A percentile compares a stretch with the other conserved stretches of the same genome.
Evolutionary conservation across 192 early-diverging fungal genomes (phyloP).

Genomic region (Gamsiella multidivaricata): DNA sequence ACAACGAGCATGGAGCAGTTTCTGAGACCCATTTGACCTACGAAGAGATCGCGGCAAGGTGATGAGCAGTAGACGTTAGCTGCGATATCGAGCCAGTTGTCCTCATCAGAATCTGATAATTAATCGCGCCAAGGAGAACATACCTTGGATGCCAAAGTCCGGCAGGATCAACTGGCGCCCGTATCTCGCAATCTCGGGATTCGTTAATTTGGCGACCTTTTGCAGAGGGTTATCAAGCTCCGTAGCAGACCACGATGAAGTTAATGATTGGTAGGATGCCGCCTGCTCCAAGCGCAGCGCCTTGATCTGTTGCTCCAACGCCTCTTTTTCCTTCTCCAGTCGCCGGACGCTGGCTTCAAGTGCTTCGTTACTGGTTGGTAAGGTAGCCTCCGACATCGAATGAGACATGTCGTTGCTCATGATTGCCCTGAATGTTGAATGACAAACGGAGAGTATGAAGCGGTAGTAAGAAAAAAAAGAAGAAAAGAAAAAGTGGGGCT

Average conservation of each 20-base stretch:
- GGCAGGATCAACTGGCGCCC: slow-evolving; percentile 89
- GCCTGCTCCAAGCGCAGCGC: slow-evolving; percentile 28
- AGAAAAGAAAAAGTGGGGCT: too few species aligned
- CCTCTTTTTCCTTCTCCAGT: slow-evolving; percentile 33
- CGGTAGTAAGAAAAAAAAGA: neutral
- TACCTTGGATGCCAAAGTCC: slow-evolving; percentile 78
- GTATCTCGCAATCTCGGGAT: slow-evolving; percentile 83
- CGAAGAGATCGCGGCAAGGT: neutral
- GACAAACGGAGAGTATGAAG: neutral
- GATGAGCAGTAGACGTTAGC: neutral
- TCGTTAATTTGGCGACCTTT: slow-evolving; percentile 59
- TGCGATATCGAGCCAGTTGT: too few species aligned
- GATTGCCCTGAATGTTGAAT: neutral
- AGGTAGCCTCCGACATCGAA: neutral
- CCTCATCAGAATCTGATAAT: too few species aligned
- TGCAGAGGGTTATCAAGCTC: slow-evolving; percentile 11
- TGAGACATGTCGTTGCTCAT: neutral
- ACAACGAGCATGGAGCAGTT: slow-evolving; percentile 86
- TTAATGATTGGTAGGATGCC: neutral
- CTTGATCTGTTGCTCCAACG: slow-evolving; percentile 14
- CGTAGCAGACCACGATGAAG: too few species aligned
- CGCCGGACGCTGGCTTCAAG: slow-evolving; percentile 8
- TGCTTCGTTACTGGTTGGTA: neutral
- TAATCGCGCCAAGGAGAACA: neutral
- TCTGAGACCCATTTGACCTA: slow-evolving; percentile 81